Evolutionary conservation across 106 monocot genomes (phyloP).

Genomic region (Allium fistulosum): DNA sequence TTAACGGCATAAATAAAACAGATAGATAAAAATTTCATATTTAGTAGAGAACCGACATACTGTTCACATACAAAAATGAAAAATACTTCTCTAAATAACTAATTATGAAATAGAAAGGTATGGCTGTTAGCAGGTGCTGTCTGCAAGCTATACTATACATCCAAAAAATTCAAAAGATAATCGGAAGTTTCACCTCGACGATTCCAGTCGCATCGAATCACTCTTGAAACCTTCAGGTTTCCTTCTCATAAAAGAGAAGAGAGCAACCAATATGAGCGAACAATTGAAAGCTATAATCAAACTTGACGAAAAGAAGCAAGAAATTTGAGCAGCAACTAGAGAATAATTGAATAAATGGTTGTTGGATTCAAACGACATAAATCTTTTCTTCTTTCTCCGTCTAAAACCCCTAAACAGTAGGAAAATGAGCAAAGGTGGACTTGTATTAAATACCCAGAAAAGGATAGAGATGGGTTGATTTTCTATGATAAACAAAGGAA

Average conservation of each 20-base stretch:
- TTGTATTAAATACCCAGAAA: constrained; percentile 1
- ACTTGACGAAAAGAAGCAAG: not conserved
- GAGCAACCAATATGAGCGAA: not conserved
- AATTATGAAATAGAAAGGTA: too few species aligned
- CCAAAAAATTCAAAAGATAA: not conserved
- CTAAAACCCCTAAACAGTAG: constrained; percentile 11
- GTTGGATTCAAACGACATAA: constrained; percentile 20
- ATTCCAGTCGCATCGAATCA: constrained; percentile 15
- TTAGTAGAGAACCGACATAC: too few species aligned
- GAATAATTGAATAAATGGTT: not conserved
- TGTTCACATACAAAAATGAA: too few species aligned
- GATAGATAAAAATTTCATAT: too few species aligned
- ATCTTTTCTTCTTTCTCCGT: not conserved
- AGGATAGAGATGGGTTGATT: constrained; percentile 3
- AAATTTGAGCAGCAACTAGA: not conserved
- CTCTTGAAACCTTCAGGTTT: constrained; percentile 6
- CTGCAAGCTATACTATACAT: not conserved
- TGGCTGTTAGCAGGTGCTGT: too few species aligned
- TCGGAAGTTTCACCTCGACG: constrained; percentile 3
- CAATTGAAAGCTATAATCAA: not conserved
- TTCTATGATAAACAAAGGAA: not conserved
- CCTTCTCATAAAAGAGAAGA: constrained; percentile 5
- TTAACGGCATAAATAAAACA: too few species aligned
- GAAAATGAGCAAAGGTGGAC: not conserved
- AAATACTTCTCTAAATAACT: too few species aligned